A percentile compares a stretch with the other conserved stretches of the same genome.
These are phyloP conservation scores for Porcisia deanei DNA, from an alignment of 208 protist species.

Conservation along the genomic window DNA sequence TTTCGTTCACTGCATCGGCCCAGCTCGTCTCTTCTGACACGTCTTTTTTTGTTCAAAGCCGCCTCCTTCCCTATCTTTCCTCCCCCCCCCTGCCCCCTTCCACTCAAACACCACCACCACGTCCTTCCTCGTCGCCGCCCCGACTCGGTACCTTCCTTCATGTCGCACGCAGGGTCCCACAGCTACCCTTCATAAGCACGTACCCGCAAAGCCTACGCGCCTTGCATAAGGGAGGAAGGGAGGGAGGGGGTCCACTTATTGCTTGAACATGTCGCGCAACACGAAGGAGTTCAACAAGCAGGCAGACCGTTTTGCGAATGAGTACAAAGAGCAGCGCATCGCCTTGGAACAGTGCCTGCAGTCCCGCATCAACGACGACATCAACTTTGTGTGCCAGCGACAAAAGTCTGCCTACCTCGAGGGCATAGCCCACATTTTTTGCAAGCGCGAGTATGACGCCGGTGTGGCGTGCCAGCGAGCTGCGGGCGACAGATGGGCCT, in stretches of 20 bases:
- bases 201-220: neutral
- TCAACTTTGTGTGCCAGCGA: conserved; percentile 86
- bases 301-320: conserved; percentile 59
- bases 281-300: conserved; percentile 81
- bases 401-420: conserved; percentile 79
- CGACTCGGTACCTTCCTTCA: neutral
- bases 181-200: neutral
- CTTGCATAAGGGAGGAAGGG: neutral
- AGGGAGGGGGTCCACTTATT: neutral
- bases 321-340: conserved; percentile 57
- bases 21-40: neutral
- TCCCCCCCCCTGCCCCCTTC: neutral
- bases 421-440: conserved; percentile 75
- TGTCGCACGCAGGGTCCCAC: neutral
- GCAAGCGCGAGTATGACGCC: conserved; percentile 71
- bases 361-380: conserved; percentile 82
- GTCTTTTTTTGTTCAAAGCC: neutral
- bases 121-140: neutral
- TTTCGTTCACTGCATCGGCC: neutral
- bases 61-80: neutral
- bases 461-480: conserved; percentile 74
- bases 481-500: conserved; percentile 74
- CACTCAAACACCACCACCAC: neutral
- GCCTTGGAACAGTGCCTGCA: conserved; percentile 75
- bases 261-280: conserved; percentile 66